A percentile compares a stretch with the other conserved stretches of the same genome.
phyloP scores from a whole-genome alignment of 257 asterid species.

The Nicotiana benthamiana region DNA sequence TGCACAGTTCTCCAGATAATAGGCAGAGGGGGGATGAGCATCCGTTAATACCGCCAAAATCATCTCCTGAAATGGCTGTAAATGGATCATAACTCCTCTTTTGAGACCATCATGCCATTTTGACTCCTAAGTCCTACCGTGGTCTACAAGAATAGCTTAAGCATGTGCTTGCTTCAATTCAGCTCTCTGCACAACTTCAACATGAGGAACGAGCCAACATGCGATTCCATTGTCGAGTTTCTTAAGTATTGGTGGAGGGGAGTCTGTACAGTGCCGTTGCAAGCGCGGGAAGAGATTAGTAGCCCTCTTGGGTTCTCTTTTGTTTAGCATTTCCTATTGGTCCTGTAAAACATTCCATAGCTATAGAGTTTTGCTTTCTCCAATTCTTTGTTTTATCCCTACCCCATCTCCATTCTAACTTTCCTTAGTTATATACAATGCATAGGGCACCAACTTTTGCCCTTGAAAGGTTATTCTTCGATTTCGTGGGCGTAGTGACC shows the following conservation, averaged over 20 bases:
- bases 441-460: constrained; percentile 7
- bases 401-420: background rate
- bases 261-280: constrained; percentile 74
- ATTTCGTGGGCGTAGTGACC: background rate
- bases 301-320: constrained; percentile 17
- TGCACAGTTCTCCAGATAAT: constrained; percentile 34
- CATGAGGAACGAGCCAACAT: constrained; percentile 3
- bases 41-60: constrained; percentile 39
- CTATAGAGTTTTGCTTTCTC: constrained; percentile 10
- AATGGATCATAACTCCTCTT: constrained; percentile 52
- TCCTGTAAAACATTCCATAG: constrained; percentile 18
- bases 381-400: background rate
- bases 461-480: constrained; percentile 2
- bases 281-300: constrained; percentile 28
- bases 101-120: background rate
- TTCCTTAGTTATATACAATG: background rate
- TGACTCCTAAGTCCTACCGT: background rate
- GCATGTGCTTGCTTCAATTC: constrained; percentile 6
- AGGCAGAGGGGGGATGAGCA: constrained; percentile 45
- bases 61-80: constrained; percentile 86
- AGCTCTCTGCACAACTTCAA: constrained; percentile 4
- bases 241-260: constrained; percentile 38
- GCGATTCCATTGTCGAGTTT: constrained; percentile 13
- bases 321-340: constrained; percentile 21
- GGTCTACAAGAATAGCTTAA: background rate